Conservation (phyloP, 164 flowering plant genomes). For the grape (Vitis vinifera) region DNA sequence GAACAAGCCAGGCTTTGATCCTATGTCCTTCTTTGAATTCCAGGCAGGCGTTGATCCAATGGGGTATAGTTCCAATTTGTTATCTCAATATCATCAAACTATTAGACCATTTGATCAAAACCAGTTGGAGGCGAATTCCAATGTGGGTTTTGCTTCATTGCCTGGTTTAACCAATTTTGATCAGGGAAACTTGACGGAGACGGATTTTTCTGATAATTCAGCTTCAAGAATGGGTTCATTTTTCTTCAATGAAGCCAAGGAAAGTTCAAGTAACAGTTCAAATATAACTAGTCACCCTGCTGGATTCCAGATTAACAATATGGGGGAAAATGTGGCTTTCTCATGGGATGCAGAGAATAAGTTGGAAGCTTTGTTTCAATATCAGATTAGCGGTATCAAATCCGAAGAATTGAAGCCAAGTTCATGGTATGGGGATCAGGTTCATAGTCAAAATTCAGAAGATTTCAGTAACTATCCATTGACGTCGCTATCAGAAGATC, state of each 20-base stretch:
- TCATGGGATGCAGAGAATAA: constrained; percentile 43
- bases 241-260: constrained; percentile 37
- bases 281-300: constrained; percentile 32
- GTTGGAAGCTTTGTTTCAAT: constrained; percentile 48
- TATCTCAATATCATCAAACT: constrained; percentile 20
- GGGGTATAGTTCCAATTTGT: constrained; percentile 15
- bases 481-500: constrained; percentile 47
- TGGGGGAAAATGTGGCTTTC: constrained; percentile 35
- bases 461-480: constrained; percentile 50
- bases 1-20: constrained; percentile 35
- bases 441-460: constrained; percentile 30
- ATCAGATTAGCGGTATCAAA: constrained; percentile 42
- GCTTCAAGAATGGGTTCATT: constrained; percentile 28
- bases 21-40: constrained; percentile 29
- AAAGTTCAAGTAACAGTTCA: constrained; percentile 46
- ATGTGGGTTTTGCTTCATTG: constrained; percentile 35
- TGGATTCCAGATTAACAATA: constrained; percentile 31
- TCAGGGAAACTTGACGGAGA: constrained; percentile 30
- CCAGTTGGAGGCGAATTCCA: constrained; percentile 23
- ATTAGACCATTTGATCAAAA: constrained; percentile 19
- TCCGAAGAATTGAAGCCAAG: constrained; percentile 37
- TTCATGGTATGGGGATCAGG: constrained; percentile 45
- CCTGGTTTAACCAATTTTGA: constrained; percentile 46
- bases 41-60: constrained; percentile 19
- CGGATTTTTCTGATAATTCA: constrained; percentile 50